Evolutionary conservation across 2,329 filamentous ascomycete species (phyloP).

Genomic region (Penicillium sp.): DNA sequence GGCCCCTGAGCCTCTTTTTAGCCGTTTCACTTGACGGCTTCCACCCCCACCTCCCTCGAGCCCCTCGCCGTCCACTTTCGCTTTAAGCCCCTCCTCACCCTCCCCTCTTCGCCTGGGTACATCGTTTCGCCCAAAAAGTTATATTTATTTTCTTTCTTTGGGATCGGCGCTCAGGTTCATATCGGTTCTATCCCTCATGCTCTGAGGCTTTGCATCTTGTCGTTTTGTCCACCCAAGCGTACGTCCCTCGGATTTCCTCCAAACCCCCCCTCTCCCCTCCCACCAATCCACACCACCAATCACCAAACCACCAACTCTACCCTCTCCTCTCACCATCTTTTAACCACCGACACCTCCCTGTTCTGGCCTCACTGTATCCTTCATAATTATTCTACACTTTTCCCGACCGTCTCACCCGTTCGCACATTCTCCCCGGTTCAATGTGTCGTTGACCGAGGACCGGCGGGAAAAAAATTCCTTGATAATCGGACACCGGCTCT

Average conservation of each 20-base stretch:
- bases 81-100: slow-evolving; percentile 29
- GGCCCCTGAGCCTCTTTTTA: slow-evolving; percentile 2
- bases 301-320: slow-evolving; percentile 6
- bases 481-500: slow-evolving; percentile 13
- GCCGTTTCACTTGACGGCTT: background rate
- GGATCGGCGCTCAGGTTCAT: slow-evolving; percentile 23
- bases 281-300: slow-evolving; percentile 14
- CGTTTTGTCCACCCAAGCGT: slow-evolving; percentile 34
- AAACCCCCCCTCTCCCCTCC: slow-evolving; percentile 18
- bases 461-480: slow-evolving; percentile 19
- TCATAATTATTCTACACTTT: background rate
- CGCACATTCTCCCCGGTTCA: slow-evolving; percentile 10
- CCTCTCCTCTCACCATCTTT: background rate
- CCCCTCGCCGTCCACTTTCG: slow-evolving; percentile 12
- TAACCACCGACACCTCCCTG: background rate
- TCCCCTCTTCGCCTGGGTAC: slow-evolving; percentile 17
- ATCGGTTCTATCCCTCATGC: slow-evolving; percentile 26
- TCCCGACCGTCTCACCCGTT: slow-evolving; percentile 4
- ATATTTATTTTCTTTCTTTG: slow-evolving; percentile 19
- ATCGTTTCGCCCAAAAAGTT: slow-evolving; percentile 20
- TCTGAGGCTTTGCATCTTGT: slow-evolving; percentile 30
- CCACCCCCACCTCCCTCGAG: background rate
- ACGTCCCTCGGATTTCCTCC: slow-evolving; percentile 20
- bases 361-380: background rate
- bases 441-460: slow-evolving; percentile 11